A percentile compares a stretch with the other conserved stretches of the same genome.
Conservation (phyloP, 257 asterid species). For the Rubia yunnanensis region DNA sequence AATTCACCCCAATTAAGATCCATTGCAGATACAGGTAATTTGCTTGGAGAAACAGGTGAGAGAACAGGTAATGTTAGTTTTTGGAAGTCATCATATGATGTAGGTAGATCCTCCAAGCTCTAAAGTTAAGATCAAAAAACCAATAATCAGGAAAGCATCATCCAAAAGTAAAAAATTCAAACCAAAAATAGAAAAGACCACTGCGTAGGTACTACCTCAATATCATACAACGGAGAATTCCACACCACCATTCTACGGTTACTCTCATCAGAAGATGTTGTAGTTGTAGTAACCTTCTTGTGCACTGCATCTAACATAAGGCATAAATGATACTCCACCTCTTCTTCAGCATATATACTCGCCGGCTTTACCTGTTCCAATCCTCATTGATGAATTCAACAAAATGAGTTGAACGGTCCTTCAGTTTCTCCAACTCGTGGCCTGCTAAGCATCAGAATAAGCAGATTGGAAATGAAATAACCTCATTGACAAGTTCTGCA, state of each 20-base stretch:
- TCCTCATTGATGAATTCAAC: slow-evolving; percentile 33
- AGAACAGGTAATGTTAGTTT: slow-evolving; percentile 42
- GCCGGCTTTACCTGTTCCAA: slow-evolving; percentile 66
- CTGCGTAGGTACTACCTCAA: slow-evolving; percentile 29
- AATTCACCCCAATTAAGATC: slow-evolving; percentile 63
- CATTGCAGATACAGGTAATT: slow-evolving; percentile 29
- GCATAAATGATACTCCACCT: slow-evolving; percentile 63
- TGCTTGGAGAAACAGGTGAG: slow-evolving; percentile 37
- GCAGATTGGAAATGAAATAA: slow-evolving; percentile 30
- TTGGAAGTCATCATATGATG: slow-evolving; percentile 51
- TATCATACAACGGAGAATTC: slow-evolving; percentile 61
- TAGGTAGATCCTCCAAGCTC: slow-evolving; percentile 59
- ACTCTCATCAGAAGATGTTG: slow-evolving; percentile 25
- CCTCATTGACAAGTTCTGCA: slow-evolving; percentile 53
- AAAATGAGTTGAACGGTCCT: slow-evolving; percentile 27
- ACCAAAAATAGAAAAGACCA: background rate
- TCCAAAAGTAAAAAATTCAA: background rate
- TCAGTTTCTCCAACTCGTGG: slow-evolving; percentile 19
- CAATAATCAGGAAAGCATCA: background rate
- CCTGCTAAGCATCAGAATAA: slow-evolving; percentile 22
- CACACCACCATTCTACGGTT: slow-evolving; percentile 45
- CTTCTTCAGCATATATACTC: slow-evolving; percentile 67
- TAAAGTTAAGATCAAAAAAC: slow-evolving; percentile 13
- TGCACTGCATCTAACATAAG: slow-evolving; percentile 43
- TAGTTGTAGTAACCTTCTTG: slow-evolving; percentile 31